Conservation (phyloP, 148 eudicot genomes). For the Linanthus parryae region DNA sequence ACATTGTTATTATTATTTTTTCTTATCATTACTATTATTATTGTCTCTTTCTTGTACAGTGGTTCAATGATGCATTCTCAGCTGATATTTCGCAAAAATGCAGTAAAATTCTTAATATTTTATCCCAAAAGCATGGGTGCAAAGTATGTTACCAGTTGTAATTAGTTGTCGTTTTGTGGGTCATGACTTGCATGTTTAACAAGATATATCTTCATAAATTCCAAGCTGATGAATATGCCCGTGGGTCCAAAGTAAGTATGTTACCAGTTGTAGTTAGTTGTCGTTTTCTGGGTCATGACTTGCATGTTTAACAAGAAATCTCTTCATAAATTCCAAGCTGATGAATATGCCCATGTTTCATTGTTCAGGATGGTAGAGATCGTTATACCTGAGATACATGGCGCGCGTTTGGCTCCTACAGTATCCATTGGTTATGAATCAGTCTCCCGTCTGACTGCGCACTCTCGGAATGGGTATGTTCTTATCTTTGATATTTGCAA, state of each 20-base stretch:
- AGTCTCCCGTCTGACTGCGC: slow-evolving; percentile 41
- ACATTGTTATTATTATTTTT: too few relatives aligned
- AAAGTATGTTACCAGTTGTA: slow-evolving; percentile 11
- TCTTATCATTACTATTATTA: too few relatives aligned
- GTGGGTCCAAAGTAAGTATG: slow-evolving; percentile 41
- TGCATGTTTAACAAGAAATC: too few relatives aligned
- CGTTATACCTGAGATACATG: too few relatives aligned
- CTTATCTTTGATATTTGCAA: slow-evolving; percentile 2
- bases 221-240: too few relatives aligned
- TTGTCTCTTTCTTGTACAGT: slow-evolving; percentile 56
- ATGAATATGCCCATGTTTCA: too few relatives aligned
- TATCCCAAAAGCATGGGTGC: slow-evolving; percentile 59
- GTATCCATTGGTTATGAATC: slow-evolving; percentile 87
- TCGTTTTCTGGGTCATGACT: not conserved
- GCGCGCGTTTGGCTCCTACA: slow-evolving; percentile 79
- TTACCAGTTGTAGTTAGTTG: not conserved
- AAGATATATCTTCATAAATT: too few relatives aligned
- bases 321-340: too few relatives aligned
- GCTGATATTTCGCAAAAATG: slow-evolving; percentile 76
- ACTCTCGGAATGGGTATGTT: slow-evolving; percentile 70
- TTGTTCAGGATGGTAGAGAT: slow-evolving; percentile 50
- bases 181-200: not conserved
- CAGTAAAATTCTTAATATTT: slow-evolving; percentile 51
- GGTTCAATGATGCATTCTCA: slow-evolving; percentile 90
- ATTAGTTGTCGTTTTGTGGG: not conserved